phyloP scores from a whole-genome alignment of 495 filamentous ascomycete genomes.

The Hypoxylon lienhwacheense region DNA sequence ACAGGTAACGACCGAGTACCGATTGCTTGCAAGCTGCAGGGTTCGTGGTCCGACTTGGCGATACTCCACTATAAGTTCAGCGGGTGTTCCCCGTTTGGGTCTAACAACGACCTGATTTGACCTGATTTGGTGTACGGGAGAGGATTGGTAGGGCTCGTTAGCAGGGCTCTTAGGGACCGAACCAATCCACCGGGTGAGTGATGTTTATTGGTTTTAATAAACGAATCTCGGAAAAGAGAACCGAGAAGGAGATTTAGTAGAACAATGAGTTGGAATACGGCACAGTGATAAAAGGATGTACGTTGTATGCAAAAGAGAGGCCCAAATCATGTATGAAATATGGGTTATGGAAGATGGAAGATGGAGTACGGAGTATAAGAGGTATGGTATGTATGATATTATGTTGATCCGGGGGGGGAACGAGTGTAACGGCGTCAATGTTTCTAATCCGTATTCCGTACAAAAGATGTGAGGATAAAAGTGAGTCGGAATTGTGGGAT shows the following conservation, averaged over 20 bases:
- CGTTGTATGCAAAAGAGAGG: too few relatives aligned
- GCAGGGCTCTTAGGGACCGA: slow-evolving; percentile 14
- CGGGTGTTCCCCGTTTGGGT: slow-evolving; percentile 24
- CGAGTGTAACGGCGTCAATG: too few relatives aligned
- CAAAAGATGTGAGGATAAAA: not conserved
- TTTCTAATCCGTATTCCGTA: not conserved
- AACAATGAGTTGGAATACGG: too few relatives aligned
- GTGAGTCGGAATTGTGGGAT: slow-evolving; percentile 4
- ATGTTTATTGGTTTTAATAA: too few relatives aligned
- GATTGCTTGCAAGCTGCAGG: slow-evolving; percentile 22
- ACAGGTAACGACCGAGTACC: too few relatives aligned
- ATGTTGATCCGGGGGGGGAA: too few relatives aligned
- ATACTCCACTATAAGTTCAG: slow-evolving; percentile 16
- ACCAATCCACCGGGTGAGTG: slow-evolving; percentile 14
- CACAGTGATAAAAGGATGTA: too few relatives aligned
- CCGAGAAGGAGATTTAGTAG: not conserved
- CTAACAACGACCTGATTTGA: slow-evolving; percentile 18
- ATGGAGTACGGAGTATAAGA: too few relatives aligned
- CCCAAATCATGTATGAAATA: too few relatives aligned
- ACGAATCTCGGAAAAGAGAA: not conserved
- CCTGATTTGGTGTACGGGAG: slow-evolving; percentile 24
- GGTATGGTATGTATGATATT: too few relatives aligned
- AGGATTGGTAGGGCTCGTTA: slow-evolving; percentile 23
- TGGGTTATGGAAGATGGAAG: too few relatives aligned
- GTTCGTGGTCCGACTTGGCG: slow-evolving; percentile 13